Conservation (phyloP, 2,329 filamentous ascomycete species). For the Raffaelea deltoideospora region DNA sequence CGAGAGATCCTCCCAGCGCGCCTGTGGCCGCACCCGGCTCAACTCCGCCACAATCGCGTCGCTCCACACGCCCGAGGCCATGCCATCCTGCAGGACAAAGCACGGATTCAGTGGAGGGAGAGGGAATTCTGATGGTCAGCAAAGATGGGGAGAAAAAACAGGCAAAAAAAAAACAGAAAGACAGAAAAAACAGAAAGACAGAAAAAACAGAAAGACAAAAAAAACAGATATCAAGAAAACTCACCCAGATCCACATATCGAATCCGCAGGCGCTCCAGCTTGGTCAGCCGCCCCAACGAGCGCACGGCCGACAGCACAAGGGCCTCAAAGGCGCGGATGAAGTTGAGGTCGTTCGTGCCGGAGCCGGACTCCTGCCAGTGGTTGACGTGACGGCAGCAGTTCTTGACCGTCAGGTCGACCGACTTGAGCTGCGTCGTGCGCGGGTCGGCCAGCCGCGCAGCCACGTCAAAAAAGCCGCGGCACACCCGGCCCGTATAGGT, state of each 20-base stretch:
- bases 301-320: constrained; percentile 49
- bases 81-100: constrained; percentile 45
- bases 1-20: constrained; percentile 44
- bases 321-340: constrained; percentile 56
- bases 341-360: constrained; percentile 56
- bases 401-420: constrained; percentile 59
- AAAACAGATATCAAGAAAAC: too few species aligned
- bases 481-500: constrained; percentile 61
- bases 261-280: constrained; percentile 51
- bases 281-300: constrained; percentile 40
- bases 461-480: constrained; percentile 48
- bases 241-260: constrained; percentile 58
- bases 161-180: background rate
- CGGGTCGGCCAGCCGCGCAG: constrained; percentile 32
- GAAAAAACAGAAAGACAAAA: too few species aligned
- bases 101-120: constrained; percentile 58
- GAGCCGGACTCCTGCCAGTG: constrained; percentile 49
- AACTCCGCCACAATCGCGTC: constrained; percentile 49
- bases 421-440: constrained; percentile 41
- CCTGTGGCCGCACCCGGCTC: constrained; percentile 38
- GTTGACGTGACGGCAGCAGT: constrained; percentile 46
- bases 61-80: constrained; percentile 59
- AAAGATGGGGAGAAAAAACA: background rate
- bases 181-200: too few species aligned
- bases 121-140: constrained; percentile 41